These are phyloP conservation scores for Botrytis pseudocinerea DNA, from an alignment of 2,329 filamentous ascomycete genomes.

Conservation along the genomic window DNA sequence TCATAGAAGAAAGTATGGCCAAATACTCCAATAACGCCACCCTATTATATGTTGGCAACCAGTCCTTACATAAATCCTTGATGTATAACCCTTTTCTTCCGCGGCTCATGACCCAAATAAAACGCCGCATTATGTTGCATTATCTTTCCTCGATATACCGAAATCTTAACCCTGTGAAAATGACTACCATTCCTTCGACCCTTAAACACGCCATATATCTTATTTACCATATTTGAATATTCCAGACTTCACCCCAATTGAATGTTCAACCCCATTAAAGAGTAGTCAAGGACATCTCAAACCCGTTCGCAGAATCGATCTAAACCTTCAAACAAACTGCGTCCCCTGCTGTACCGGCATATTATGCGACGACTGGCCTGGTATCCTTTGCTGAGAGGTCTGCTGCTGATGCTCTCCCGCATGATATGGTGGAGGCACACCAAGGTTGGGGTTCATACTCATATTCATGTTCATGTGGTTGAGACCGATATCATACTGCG, in stretches of 20 bases:
- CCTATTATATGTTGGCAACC: not conserved
- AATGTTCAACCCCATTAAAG: too few species aligned
- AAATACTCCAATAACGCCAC: not conserved
- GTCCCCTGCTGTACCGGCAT: not conserved
- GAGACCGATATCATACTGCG: constrained; percentile 17
- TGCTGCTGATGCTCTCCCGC: not conserved
- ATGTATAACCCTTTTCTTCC: not conserved
- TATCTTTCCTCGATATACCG: not conserved
- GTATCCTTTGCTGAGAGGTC: not conserved
- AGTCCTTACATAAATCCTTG: not conserved
- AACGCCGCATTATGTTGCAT: not conserved
- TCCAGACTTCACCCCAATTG: not conserved
- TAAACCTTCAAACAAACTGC: constrained; percentile 17
- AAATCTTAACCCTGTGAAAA: not conserved
- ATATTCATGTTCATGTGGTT: constrained; percentile 19
- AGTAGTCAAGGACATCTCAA: too few species aligned
- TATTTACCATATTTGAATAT: not conserved
- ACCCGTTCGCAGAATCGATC: not conserved
- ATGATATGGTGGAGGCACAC: constrained; percentile 8
- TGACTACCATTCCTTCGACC: not conserved
- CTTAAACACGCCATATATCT: not conserved
- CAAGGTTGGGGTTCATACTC: not conserved
- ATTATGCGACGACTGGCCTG: constrained; percentile 12
- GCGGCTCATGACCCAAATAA: not conserved
- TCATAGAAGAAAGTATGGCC: not conserved